Evolutionary conservation across 1,284 basidiomycete species (phyloP), one percentile per base, ranked within the genome.

Genomic region (Ganoderma lucidum): DNA sequence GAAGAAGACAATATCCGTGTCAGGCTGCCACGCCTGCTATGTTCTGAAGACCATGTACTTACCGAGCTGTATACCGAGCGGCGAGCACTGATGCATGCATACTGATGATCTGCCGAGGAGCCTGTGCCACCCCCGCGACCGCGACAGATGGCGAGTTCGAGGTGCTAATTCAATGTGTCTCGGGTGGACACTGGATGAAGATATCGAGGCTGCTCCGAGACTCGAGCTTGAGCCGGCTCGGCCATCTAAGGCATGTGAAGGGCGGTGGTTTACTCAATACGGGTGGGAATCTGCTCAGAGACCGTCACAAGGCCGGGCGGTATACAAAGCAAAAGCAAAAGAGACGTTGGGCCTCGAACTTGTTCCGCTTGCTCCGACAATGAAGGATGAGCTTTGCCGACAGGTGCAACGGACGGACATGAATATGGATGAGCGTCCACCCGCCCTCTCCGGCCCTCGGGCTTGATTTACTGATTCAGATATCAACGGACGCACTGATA

Each of bases 301-400:
- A 19, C 53, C 15, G 30, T 56, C 30, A 39, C 19, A 59, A 15
- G 32, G 55, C 35, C 17, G 32, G 56, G 17, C 32, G 56, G 17
- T 17, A 35, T 39, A 19, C 30, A 55, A 32, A 30, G 51, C 3
- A 35, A 35, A 35, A 12, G 32, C 32, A 48, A 48, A n/a, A 15
- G 14, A 35, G 55, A 23, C 35, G 35, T 17, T n/a, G 35, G 35
- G 56, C 56, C 56, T 59, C 56, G 56, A 59, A 39, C 56, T 59
- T 59, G 35, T 59, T 39, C 56, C 56, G 56, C 32, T 39, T 23
- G 19, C n/a, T 59, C 56, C 56, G 56, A 59, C 56, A 23, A n/a
- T 59, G 56, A 59, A 59, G 39, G 39, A 23, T n/a, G 17, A 9
- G 17, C 17, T 39, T 39, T 59, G 8, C 32, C 32, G 35, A 35